Evolutionary conservation across 345 rosid species (phyloP), one percentile per base, ranked within the genome.

Genomic region (Barbarea vulgaris): DNA sequence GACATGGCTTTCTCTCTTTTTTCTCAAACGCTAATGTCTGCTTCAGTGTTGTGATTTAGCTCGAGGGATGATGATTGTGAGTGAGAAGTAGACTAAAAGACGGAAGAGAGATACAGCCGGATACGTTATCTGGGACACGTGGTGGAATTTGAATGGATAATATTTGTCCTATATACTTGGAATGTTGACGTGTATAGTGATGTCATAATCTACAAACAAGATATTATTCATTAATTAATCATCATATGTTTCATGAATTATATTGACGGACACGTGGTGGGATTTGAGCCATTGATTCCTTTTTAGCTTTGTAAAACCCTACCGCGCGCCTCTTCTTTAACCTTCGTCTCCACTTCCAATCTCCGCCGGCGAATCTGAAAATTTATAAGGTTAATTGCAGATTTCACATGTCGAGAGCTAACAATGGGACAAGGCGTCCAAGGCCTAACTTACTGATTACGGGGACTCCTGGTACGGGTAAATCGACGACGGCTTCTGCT

Each of bases 391-490:
- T 6, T 34, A 7, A 42, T 14, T 6, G 59, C 22, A 27, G 46
- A 54, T 1, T 1, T 10, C 1, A 2, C 41, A 92, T 88, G 96
- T 87, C 85, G 61, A 66, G 42, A 64, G 87, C 18, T 37, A 56
- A 78, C 70, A 80, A 47, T 63, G 81, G 84, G 77, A 73, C 57
- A 74, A 82, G 86, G 82, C 83, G 72, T 69, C 48, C 3, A 50
- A 84, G 72, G 77, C 98, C 98, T 9, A 94, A 94, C 79, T n/a
- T 94, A 48, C 74, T 95, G 66, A 81, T 95, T 5, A 90, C 99
- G 0, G 98, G 98, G 7, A 95, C 96, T 3, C 99, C 99, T 1
- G 98, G 97, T 1, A 95, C 98, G 0, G 99, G 99, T 2, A 95
- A 95, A 81, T 86, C 99, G 21, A 92, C 99, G 56, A 87, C 77